Percentiles rank a stretch among this genome's conserved stretches.
Conservation (phyloP, 805 yeast genomes). For the Kurtzmaniella cleridarum region DNA sequence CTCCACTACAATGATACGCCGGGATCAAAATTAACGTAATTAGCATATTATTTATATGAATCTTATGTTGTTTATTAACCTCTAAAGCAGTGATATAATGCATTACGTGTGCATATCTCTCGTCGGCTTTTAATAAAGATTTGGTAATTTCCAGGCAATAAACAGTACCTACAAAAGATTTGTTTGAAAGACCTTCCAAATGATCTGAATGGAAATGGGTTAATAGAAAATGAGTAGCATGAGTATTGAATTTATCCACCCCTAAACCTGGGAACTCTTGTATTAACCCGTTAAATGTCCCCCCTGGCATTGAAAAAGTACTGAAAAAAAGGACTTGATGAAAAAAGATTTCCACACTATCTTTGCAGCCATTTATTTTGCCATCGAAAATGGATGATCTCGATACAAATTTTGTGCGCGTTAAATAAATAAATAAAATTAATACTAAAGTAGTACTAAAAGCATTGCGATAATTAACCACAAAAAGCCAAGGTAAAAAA, state of each 20-base stretch:
- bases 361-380: background rate
- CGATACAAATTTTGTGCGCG: background rate
- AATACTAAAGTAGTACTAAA: too few species aligned
- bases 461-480: too few species aligned
- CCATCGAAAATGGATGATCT: background rate
- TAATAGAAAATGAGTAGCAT: slow-evolving; percentile 25
- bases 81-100: slow-evolving; percentile 14
- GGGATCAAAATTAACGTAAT: slow-evolving; percentile 39
- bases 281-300: slow-evolving; percentile 37
- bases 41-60: slow-evolving; percentile 9
- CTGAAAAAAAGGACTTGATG: background rate
- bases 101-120: slow-evolving; percentile 12
- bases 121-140: slow-evolving; percentile 15
- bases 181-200: slow-evolving; percentile 39
- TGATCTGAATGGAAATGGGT: slow-evolving; percentile 58
- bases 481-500: too few species aligned
- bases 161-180: slow-evolving; percentile 34
- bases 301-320: slow-evolving; percentile 7
- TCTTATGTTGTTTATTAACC: slow-evolving; percentile 15
- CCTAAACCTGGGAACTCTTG: slow-evolving; percentile 45
- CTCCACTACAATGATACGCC: slow-evolving; percentile 58
- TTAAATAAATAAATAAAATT: background rate
- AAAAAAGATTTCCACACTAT: too few species aligned
- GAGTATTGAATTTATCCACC: slow-evolving; percentile 28
- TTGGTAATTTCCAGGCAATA: slow-evolving; percentile 41